Conservation (phyloP, 306 rosid species). For the Quillaja saponaria region DNA sequence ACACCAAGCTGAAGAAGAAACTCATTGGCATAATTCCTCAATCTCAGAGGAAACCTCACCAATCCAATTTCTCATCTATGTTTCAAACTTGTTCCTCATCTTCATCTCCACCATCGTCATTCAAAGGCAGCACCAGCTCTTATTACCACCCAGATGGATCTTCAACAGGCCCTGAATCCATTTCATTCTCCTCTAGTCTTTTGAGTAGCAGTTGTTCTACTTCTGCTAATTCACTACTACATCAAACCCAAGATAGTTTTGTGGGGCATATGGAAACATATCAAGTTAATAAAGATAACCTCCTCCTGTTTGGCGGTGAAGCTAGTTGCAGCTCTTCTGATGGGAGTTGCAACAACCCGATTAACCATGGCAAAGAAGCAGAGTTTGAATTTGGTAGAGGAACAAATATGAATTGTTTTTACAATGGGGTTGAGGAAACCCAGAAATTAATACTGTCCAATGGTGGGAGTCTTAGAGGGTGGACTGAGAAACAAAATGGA, state of each 20-base stretch:
- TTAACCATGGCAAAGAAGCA: slow-evolving; percentile 29
- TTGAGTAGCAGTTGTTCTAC: slow-evolving; percentile 36
- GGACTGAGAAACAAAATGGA: slow-evolving; percentile 27
- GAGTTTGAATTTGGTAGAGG: slow-evolving; percentile 33
- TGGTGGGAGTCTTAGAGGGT: slow-evolving; percentile 22
- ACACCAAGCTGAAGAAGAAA: slow-evolving; percentile 93
- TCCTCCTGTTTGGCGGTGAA: slow-evolving; percentile 52
- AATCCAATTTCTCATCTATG: slow-evolving; percentile 32
- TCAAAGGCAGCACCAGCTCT: slow-evolving; percentile 33
- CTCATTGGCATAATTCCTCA: slow-evolving; percentile 39
- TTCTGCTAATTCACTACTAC: slow-evolving; percentile 37
- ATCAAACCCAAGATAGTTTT: slow-evolving; percentile 45
- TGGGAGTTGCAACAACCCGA: slow-evolving; percentile 48
- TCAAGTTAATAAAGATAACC: slow-evolving; percentile 34
- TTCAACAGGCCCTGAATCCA: slow-evolving; percentile 36
- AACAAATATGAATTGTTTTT: slow-evolving; percentile 25
- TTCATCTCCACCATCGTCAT: slow-evolving; percentile 35
- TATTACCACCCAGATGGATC: slow-evolving; percentile 29
- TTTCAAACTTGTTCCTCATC: slow-evolving; percentile 39
- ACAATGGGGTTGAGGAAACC: slow-evolving; percentile 39
- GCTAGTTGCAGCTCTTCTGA: slow-evolving; percentile 69
- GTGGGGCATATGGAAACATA: slow-evolving; percentile 31
- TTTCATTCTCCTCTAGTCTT: slow-evolving; percentile 44
- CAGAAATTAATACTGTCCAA: slow-evolving; percentile 39
- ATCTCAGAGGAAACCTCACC: slow-evolving; percentile 39